Base-by-base conservation (phyloP, 495 filamentous ascomycete species). In the Penicillium flavigenum region DNA sequence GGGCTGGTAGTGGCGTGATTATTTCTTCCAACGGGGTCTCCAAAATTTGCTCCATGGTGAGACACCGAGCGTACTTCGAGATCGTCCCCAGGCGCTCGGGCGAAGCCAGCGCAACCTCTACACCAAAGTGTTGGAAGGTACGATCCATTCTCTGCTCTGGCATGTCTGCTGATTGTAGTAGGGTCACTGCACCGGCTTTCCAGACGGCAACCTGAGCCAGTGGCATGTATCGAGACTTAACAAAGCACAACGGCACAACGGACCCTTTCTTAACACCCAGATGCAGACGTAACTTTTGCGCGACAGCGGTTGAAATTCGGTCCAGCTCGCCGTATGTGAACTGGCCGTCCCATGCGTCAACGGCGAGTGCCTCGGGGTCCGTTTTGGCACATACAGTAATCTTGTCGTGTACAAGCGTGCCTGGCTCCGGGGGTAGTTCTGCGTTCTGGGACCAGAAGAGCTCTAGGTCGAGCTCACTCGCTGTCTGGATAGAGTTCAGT, bases 11-110 rank as follows among this genome's bases (percentile, higher is more conserved):
- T 34, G 32, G 32, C 11, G 11, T 34, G 11, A 12, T 34, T 4
- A 3, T 34, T 34, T 14, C 32, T 10, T 19, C 41, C 19, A 19
- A 19, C 8, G 41, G 41, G 19, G n/a, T 19, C 9, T 43, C 41
- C n/a, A 43, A 22, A 10, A 43, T 22, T 3, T 43, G 9, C n/a
- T 43, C 41, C 41, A 43, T 43, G 8, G 41, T 43, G 3, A 20
- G 20, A 43, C 41, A 43, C 6, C 41, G 41, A 43, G 41, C 41
- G 19, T 43, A 43, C 41, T 43, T 43, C 19, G 41, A 43, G 41
- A 43, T 17, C 9, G 41, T 43, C n/a, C 1, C 41, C 41, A 43
- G 8, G 8, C 41, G 41, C n/a, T 43, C n/a, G 10, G 41, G 41
- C 12, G 41, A 43, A 10, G 41, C 41, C 41, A 43, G 17, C 0